Base-by-base conservation (phyloP, 2,329 filamentous ascomycete species). In the Penicillium sp. region DNA sequence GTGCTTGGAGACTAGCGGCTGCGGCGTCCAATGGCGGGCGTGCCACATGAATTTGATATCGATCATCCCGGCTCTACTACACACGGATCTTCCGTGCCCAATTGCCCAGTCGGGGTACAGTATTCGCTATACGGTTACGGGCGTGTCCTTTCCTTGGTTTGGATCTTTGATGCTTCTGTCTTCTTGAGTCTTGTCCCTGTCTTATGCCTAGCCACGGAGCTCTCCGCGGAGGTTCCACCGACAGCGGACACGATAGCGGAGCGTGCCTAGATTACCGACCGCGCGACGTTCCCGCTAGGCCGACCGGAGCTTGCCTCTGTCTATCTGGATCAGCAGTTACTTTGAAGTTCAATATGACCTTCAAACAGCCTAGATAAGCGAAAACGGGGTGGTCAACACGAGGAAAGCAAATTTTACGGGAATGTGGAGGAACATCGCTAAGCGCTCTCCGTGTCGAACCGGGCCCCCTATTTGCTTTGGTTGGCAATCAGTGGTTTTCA, bases 1-100 rank as follows among this genome's bases (percentile, higher is more conserved):
- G 40, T 39, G 50, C 58, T 64, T 64, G 64, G 63, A 63, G 59
- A 51, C 51, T 35, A 59, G 65, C 65, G 65, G 65, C 59, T 66
- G 64, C 64, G 62, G 65, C 64, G 59, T 65, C 65, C 65, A 67
- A 66, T 68, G 63, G 60, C 55, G 54, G 52, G 31, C 47, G 40
- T 57, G 62, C 58, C 55, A 58, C 58, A 63, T 60, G 49, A n/a
- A 62, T 59, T 65, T 65, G 62, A 65, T 67, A 66, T 65, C 51
- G 61, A 62, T 66, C 62, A 64, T 61, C 63, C 56, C 56, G 56
- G 55, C 16, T 36, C 50, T 49, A 36, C 22, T 13, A 56, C 53
- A 56, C 56, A 55, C 63, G 58, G 63, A 66, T 58, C 55, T 59
- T 54, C 63, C 65, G 61, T 57, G 13, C 24, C 3, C 24, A 27